phyloP scores from a whole-genome alignment of 495 filamentous ascomycete genomes.

The Xylaria cubensis region DNA sequence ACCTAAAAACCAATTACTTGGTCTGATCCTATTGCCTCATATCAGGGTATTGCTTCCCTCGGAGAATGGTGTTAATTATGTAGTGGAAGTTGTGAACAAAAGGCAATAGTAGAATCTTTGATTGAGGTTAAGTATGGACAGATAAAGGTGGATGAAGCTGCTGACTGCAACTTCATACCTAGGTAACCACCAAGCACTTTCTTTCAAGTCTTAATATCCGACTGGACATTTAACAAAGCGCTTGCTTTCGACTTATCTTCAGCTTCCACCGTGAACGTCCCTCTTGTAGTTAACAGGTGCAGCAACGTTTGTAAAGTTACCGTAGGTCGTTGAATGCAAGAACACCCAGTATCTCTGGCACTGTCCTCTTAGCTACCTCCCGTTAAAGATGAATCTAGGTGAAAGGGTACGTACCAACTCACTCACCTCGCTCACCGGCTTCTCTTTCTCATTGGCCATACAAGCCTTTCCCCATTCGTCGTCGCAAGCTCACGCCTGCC shows the following conservation, averaged over 20 bases:
- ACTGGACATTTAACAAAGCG: neutral
- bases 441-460: slow-evolving; percentile 22
- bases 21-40: neutral
- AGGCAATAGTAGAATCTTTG: neutral
- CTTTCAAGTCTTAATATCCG: neutral
- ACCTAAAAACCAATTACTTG: neutral
- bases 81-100: neutral
- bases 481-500: slow-evolving; percentile 36
- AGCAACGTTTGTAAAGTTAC: neutral
- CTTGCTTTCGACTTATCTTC: neutral
- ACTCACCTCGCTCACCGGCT: neutral
- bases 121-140: too few relatives aligned
- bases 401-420: neutral
- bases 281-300: neutral
- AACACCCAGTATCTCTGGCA: neutral
- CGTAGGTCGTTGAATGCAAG: neutral
- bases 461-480: slow-evolving; percentile 24
- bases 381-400: neutral
- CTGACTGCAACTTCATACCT: too few relatives aligned
- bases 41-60: neutral
- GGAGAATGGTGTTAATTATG: neutral
- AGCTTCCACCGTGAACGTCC: neutral
- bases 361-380: neutral
- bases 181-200: neutral
- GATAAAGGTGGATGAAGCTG: too few relatives aligned